Evolutionary conservation across 805 yeast species (phyloP).

Genomic region (Tetrapisispora pingtungensis): DNA sequence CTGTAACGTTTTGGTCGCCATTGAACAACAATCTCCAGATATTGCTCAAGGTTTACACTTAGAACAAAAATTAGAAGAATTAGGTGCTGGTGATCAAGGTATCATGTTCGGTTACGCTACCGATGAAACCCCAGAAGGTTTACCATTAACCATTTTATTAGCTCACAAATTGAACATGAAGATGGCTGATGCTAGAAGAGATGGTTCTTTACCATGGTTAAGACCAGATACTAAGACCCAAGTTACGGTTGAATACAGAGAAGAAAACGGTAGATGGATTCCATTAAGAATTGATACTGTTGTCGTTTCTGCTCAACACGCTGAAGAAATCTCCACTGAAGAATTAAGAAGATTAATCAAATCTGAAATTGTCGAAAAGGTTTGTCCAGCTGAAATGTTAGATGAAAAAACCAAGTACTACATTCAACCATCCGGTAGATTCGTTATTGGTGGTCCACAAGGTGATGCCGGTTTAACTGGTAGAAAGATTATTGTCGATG

Average conservation of each 20-base stretch:
- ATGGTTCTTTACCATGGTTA: conserved; percentile 89
- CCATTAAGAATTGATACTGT: conserved; percentile 96
- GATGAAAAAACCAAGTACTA: conserved; percentile 95
- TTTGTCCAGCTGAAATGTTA: conserved; percentile 79
- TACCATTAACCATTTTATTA: conserved; percentile 88
- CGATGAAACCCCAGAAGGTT: conserved; percentile 95
- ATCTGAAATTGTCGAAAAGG: conserved; percentile 80
- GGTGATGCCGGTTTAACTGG: conserved; percentile 99
- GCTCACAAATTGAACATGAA: conserved; percentile 96
- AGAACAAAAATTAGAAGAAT: conserved; percentile 89
- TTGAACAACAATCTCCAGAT: conserved; percentile 98
- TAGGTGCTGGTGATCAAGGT: conserved; percentile 99
- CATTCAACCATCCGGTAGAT: conserved; percentile 99
- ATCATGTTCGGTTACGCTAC: conserved; percentile 99
- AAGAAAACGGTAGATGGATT: conserved; percentile 89
- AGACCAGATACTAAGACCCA: conserved; percentile 99
- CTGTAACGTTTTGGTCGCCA: conserved; percentile 96
- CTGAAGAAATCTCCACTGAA: conserved; percentile 89
- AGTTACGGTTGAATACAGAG: conserved; percentile 93
- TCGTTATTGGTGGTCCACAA: conserved; percentile 99
- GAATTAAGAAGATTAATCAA: conserved; percentile 73
- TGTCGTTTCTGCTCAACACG: conserved; percentile 96
- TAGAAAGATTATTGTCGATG: conserved; percentile 98
- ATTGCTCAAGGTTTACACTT: conserved; percentile 98
- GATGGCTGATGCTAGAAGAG: conserved; percentile 94